phyloP scores from a whole-genome alignment of 1,284 basidiomycete genomes.

The Sphagnurus paluster region DNA sequence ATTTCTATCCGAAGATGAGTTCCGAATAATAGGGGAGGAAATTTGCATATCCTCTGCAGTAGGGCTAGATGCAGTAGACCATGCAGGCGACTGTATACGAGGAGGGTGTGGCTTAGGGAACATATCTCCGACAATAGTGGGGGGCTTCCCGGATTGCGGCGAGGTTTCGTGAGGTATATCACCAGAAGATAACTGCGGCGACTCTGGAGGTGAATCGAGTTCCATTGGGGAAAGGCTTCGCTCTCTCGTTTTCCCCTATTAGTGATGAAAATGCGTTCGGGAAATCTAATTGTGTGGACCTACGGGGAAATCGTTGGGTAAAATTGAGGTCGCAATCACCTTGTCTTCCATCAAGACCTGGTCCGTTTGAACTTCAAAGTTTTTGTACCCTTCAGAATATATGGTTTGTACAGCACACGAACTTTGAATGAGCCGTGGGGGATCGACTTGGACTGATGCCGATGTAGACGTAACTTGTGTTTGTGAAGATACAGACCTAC shows the following conservation, averaged over 20 bases:
- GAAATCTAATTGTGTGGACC: conserved; percentile 6
- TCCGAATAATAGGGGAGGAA: conserved; percentile 18
- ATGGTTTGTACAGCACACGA: conserved; percentile 15
- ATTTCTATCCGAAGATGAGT: neutral
- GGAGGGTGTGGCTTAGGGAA: conserved; percentile 5
- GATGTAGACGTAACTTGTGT: conserved; percentile 18
- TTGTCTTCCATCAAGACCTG: neutral
- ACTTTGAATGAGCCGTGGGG: conserved; percentile 9
- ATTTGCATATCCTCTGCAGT: conserved; percentile 21
- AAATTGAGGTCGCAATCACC: neutral
- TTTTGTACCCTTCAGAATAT: conserved; percentile 12
- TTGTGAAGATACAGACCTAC: conserved; percentile 21
- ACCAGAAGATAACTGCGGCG: conserved; percentile 21
- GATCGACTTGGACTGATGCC: conserved; percentile 22
- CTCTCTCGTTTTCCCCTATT: conserved; percentile 27
- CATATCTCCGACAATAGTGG: conserved; percentile 11
- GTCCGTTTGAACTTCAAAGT: conserved; percentile 22
- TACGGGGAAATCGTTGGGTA: conserved; percentile 7
- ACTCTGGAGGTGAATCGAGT: conserved; percentile 45
- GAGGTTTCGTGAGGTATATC: conserved; percentile 13
- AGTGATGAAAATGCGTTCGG: conserved; percentile 13
- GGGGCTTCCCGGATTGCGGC: conserved; percentile 7
- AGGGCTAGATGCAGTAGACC: conserved; percentile 20
- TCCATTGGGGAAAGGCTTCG: conserved; percentile 60
- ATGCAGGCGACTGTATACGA: conserved; percentile 15